A percentile compares a stretch with the other conserved stretches of the same genome.
phyloP scores from a whole-genome alignment of 352 stramenopile species.

The Phytophthora fragariae region DNA sequence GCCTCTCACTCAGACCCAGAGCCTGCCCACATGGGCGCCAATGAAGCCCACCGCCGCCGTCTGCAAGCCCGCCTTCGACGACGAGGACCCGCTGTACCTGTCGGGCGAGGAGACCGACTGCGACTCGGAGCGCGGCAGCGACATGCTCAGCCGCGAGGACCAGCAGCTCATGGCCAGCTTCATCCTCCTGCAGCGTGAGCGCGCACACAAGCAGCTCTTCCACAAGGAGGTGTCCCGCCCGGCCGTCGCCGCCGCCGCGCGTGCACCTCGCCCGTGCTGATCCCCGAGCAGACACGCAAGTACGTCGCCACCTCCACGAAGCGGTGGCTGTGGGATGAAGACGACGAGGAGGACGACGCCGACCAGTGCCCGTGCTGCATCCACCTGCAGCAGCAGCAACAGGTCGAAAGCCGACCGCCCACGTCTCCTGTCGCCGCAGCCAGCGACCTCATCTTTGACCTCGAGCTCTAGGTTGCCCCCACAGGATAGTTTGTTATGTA shows the following conservation, averaged over 20 bases:
- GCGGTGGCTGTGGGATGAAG: slow-evolving; percentile 47
- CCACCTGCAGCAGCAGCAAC: slow-evolving; percentile 14
- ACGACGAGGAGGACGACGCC: slow-evolving; percentile 52
- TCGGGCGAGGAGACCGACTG: slow-evolving; percentile 77
- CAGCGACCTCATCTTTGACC: slow-evolving; percentile 72
- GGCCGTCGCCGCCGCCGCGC: background rate
- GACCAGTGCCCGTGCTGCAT: slow-evolving; percentile 53
- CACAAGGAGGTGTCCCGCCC: slow-evolving; percentile 3
- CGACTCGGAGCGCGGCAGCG: slow-evolving; percentile 64
- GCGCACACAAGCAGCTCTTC: slow-evolving; percentile 26
- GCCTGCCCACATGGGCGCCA: slow-evolving; percentile 39
- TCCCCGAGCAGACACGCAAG: slow-evolving; percentile 46
- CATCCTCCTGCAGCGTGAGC: slow-evolving; percentile 44
- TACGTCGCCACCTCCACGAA: slow-evolving; percentile 52
- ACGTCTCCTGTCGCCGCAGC: slow-evolving; percentile 4
- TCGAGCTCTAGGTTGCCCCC: slow-evolving; percentile 63
- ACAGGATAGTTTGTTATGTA: slow-evolving; percentile 43
- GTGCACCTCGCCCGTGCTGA: slow-evolving; percentile 48
- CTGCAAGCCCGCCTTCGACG: slow-evolving; percentile 26
- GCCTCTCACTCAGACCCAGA: slow-evolving; percentile 45
- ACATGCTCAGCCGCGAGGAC: slow-evolving; percentile 55
- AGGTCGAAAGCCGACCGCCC: slow-evolving; percentile 20
- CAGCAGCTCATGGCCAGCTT: slow-evolving; percentile 58
- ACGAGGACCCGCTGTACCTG: slow-evolving; percentile 47
- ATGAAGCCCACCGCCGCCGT: slow-evolving; percentile 2